phyloP scores from a whole-genome alignment of 208 protist species.

The Wallacemonas rigidus region DNA sequence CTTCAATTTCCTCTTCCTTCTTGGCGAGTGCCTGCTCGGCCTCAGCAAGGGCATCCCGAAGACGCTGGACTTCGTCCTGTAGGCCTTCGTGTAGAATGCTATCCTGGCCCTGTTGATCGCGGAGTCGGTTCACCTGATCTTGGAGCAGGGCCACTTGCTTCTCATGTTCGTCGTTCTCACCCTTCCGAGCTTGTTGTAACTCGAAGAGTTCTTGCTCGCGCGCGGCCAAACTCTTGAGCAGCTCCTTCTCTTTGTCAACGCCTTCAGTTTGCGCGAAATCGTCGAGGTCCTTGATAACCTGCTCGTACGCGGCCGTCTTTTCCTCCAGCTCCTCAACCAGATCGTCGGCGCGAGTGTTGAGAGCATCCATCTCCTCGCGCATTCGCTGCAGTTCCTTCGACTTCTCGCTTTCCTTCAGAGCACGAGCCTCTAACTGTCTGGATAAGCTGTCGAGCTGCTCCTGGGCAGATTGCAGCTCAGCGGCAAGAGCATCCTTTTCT shows the following conservation, averaged over 20 bases:
- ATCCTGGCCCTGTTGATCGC: slow-evolving; percentile 43
- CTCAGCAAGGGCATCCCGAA: slow-evolving; percentile 42
- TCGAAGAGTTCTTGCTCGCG: slow-evolving; percentile 74
- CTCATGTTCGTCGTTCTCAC: slow-evolving; percentile 57
- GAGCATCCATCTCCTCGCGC: slow-evolving; percentile 35
- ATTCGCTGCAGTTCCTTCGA: slow-evolving; percentile 19
- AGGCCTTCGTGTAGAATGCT: slow-evolving; percentile 33
- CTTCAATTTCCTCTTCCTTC: slow-evolving; percentile 55
- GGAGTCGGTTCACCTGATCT: slow-evolving; percentile 59
- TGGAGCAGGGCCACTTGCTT: slow-evolving; percentile 57
- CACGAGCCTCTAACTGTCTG: slow-evolving; percentile 20
- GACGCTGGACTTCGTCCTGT: slow-evolving; percentile 37
- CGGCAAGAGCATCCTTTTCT: slow-evolving; percentile 30
- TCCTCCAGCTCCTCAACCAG: slow-evolving; percentile 56
- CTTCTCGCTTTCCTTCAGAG: slow-evolving; percentile 16
- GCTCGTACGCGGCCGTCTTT: slow-evolving; percentile 62
- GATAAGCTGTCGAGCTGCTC: slow-evolving; percentile 27
- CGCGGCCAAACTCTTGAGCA: slow-evolving; percentile 56
- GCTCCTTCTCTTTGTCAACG: slow-evolving; percentile 56
- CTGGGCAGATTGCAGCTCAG: slow-evolving; percentile 28
- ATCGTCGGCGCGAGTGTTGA: slow-evolving; percentile 48
- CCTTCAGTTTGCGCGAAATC: slow-evolving; percentile 55
- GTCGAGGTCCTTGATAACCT: slow-evolving; percentile 69
- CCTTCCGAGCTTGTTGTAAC: slow-evolving; percentile 57
- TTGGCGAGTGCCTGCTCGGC: slow-evolving; percentile 35